Evolutionary conservation across 345 rosid genomes (phyloP), one percentile per base, ranked within the genome.

Genomic region (Euphorbia peplus): DNA sequence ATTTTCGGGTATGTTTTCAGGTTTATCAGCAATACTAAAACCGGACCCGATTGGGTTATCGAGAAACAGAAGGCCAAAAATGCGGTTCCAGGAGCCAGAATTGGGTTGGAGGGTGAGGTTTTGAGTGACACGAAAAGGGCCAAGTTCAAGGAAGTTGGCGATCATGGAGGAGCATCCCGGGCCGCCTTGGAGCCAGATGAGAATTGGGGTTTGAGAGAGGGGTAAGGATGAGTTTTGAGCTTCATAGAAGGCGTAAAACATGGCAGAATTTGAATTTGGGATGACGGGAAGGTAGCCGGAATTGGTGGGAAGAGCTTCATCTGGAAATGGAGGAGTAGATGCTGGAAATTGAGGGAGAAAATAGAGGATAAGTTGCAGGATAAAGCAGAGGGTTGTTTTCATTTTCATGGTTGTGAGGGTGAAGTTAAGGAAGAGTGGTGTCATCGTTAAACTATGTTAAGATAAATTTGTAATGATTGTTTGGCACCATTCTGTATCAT

Each of bases 141-240:
- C 98, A 3, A 89, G 92, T 72, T 93, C 97, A 72, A 85, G 74
- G 72, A 87, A 85, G 83, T 90, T 93, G 13, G 88, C 98, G 14
- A 67, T 76, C 98, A 93, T 90, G 79, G 97, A 90, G 70, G 96
- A 92, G 80, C 98, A 92, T 30, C 96, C 96, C 52, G 96, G 98
- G 26, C 96, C 96, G 42, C 96, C 98, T 74, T 88, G 95, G 54
- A 90, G 96, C 97, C 96, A 92, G 52, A 90, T 76, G 30, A 93
- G 78, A 52, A 90, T 83, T 0, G 96, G 98, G 72, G 88, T 86
- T 71, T 83, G 70, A 32, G 83, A 28, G 41, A 77, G 83, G 19
- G 85, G 71, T 14, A 78, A 60, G 13, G 63, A 75, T 53, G 85
- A 76, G 53, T 72, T 70, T 61, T 87, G 93, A 25, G 97, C 90